Evolutionary conservation across 345 rosid species (phyloP), one percentile per base, ranked within the genome.

Genomic region (Linum usitatissimum): DNA sequence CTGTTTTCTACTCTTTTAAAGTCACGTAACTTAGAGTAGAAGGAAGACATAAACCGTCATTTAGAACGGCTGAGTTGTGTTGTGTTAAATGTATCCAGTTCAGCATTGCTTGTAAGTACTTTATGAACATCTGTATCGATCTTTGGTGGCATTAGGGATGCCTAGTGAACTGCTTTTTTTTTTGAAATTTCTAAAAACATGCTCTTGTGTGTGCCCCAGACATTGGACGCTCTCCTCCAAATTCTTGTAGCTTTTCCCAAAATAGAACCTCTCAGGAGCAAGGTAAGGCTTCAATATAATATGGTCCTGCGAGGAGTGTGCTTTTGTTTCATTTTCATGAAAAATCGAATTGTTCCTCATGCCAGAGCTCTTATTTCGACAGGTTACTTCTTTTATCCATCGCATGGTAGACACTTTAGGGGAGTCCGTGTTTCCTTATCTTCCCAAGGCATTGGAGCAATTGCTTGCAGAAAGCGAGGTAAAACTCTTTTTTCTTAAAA

Each of bases 341-440:
- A 30, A 14, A 45, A 13, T 36, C 8, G 18, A 45, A 49, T 65
- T 18, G 62, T 70, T 64, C 62, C 64, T 76, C 54, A 68, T 45
- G 36, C 67, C 66, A 9, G 31, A 28, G n/a, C 63, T 31, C 64
- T 66, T 65, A 61, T 68, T 68, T 40, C 15, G 71, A 60, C 64
- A 93, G 99, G 93, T 93, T 60, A 79, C 83, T 51, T 93, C 99
- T 56, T 87, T 93, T 78, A 84, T 93, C 48, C 97, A 93, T 80
- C 88, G 99, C 62, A 93, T 93, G 97, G 96, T 90, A 71, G 97
- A 93, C 64, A 87, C 96, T 13, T 79, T 93, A 38, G 99, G 99
- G 61, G 73, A 86, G 64, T 83, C 88, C 5, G 97, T 93, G 53
- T 89, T 93, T 69, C 99, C 99, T 36, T 90, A 70, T 76, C 99